Evolutionary conservation across 352 stramenopile genomes (phyloP), one percentile per base, ranked within the genome.

Genomic region (Phytophthora citricola): DNA sequence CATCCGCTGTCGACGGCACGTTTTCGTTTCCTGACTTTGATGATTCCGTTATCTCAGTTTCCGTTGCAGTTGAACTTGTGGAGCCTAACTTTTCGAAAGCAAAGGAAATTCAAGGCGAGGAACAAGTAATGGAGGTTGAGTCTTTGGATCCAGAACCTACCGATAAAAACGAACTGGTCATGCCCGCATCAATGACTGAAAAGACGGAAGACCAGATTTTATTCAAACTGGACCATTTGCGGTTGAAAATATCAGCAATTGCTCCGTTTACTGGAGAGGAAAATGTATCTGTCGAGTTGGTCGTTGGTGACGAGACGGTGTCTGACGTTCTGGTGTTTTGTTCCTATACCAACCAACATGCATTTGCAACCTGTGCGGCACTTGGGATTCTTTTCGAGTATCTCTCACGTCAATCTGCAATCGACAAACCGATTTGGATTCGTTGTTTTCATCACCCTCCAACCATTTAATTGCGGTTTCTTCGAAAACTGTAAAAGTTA

Each of bases 21-120:
- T 90, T 83, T 73, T 47, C 57, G 10, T 90, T 92, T 51, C 68
- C 62, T 26, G 63, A 72, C 11, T 75, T 74, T 24, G 57, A 62
- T 22, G 64, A 71, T 27, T 55, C 78, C 8, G 63, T 73, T 22
- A 51, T 86, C 15, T 62, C 63, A 10, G 73, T 71, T 17, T 83
- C 72, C 0, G 39, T 83, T 32, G 22, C 54, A 8, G 56, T 83
- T 12, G 69, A 83, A 20, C 70, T 75, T 22, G 58, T 81, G 10
- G 36, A 69, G 39, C 29, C 67, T 10, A 34, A 55, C 10, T 15
- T 53, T 14, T 29, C 41, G 32, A 52, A 39, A 40, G 2, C 27
- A 36, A 15, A 47, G n/a, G 24, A 24, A 27, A 43, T n/a, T 0
- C 43, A 62, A 24, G 22, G 7, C 31, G 17, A 5, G 27, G 44